Evolutionary conservation across 768 basidiomycete genomes (phyloP).

Genomic region (Suillus subluteus): DNA sequence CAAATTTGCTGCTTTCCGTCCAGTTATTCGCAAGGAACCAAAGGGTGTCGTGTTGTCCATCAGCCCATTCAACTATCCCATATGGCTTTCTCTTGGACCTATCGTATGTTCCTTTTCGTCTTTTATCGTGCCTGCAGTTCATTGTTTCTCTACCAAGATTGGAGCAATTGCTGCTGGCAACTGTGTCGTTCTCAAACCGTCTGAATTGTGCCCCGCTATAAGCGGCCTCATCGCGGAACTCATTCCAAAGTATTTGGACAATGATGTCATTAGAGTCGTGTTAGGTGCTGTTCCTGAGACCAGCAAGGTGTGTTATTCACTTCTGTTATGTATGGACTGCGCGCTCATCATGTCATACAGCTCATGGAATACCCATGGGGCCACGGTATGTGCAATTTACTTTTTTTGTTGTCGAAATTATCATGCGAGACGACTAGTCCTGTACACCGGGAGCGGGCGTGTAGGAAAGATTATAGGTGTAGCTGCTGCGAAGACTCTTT

Average conservation of each 20-base stretch:
- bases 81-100: constrained; percentile 61
- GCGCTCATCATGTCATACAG: constrained; percentile 34
- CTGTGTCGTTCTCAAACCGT: constrained; percentile 72
- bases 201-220: constrained; percentile 64
- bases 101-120: constrained; percentile 45
- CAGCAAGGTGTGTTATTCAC: constrained; percentile 45
- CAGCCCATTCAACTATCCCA: constrained; percentile 75
- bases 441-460: constrained; percentile 63
- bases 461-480: constrained; percentile 69
- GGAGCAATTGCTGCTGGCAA: constrained; percentile 84
- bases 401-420: background rate
- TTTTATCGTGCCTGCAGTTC: background rate
- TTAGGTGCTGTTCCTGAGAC: constrained; percentile 71
- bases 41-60: constrained; percentile 78
- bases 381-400: constrained; percentile 43
- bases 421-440: constrained; percentile 26
- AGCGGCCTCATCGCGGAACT: constrained; percentile 67
- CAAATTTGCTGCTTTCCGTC: constrained; percentile 61
- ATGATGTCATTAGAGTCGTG: constrained; percentile 63
- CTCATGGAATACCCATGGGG: constrained; percentile 75
- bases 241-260: constrained; percentile 76
- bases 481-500: constrained; percentile 78
- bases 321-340: background rate
- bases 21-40: constrained; percentile 71
- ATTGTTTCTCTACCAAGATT: constrained; percentile 36